Evolutionary conservation across 164 flowering plant species (phyloP), one percentile per base, ranked within the genome.

Genomic region (Umbellularia californica): DNA sequence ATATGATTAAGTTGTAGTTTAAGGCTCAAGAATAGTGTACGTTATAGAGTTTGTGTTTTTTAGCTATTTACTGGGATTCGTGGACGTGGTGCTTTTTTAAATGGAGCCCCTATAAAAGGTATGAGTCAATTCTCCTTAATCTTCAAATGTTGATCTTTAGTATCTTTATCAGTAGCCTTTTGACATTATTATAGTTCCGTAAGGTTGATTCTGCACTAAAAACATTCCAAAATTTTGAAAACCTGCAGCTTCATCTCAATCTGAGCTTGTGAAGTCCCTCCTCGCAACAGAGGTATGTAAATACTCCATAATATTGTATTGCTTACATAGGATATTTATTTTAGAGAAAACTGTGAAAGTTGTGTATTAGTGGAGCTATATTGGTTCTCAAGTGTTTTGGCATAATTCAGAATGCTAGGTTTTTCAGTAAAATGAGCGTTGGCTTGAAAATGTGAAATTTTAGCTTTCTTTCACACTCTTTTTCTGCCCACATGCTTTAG

Each of bases 41-140:
- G 30, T 24, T 60, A 70, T 72, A 33, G 2, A 28, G 51, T 72
- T 77, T 72, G 23, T 76, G n/a, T 50, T 70, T 11, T 83, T 73
- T 80, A 96, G 99, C 94, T 96, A 60, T 96, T 91, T 76, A 96
- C 98, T 62, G 99, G 88, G 9, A 75, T 92, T 35, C 87, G 72
- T 72, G 99, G 98, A 70, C 80, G 84, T 82, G 99, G 98, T 69
- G 97, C 99, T 74, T 94, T 89, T 79, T 83, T 92, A 60, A 94
- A 94, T 86, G 99, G 97, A 65, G 85, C 78, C 2, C 92, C 97
- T 9, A 92, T 95, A 69, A 90, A 89, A 84, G 98, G 99, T 91
- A 71, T 75, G 60, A 23, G 14, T 22, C 51, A 52, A 41, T 52
- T 41, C 55, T 50, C 52, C 17, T 9, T 41, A 69, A 69, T 23